phyloP scores from a whole-genome alignment of 768 basidiomycete species.

The Tulasnella calospora region DNA sequence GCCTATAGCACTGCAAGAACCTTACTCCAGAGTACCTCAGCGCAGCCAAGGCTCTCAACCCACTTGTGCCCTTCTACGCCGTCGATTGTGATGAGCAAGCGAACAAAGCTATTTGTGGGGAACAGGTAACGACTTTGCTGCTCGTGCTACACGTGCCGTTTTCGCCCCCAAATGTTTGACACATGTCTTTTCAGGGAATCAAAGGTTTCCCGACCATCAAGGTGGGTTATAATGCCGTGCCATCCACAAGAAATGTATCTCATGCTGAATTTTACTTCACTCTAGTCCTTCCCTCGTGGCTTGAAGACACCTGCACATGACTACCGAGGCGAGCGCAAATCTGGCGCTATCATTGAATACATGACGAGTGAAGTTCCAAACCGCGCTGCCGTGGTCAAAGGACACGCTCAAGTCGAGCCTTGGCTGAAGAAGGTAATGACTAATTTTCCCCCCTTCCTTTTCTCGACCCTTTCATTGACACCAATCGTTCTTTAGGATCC shows the following conservation, averaged over 20 bases:
- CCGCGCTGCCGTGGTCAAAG: constrained; percentile 53
- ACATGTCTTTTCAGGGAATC: constrained; percentile 47
- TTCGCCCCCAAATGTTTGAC: neutral
- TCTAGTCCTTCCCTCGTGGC: constrained; percentile 73
- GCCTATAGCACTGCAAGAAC: constrained; percentile 67
- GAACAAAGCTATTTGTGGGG: constrained; percentile 78
- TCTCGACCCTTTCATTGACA: neutral
- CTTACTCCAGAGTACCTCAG: constrained; percentile 82
- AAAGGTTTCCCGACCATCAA: constrained; percentile 94
- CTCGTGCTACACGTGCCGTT: neutral
- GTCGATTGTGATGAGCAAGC: constrained; percentile 83
- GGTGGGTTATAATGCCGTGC: constrained; percentile 37
- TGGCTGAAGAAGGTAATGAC: constrained; percentile 66
- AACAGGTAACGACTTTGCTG: constrained; percentile 49
- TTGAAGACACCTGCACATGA: constrained; percentile 53
- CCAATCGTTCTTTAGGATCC: constrained; percentile 34
- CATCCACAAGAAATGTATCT: neutral
- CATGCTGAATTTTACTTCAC: constrained; percentile 14
- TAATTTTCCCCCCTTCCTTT: neutral
- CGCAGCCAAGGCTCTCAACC: constrained; percentile 71
- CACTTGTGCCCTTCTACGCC: constrained; percentile 82
- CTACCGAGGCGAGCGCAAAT: constrained; percentile 69
- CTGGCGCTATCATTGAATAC: constrained; percentile 68
- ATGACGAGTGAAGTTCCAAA: constrained; percentile 70
- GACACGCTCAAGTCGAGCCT: constrained; percentile 50